These are phyloP conservation scores for Phytophthora podocarpi DNA, from an alignment of 352 stramenopile genomes.

Conservation along the genomic window DNA sequence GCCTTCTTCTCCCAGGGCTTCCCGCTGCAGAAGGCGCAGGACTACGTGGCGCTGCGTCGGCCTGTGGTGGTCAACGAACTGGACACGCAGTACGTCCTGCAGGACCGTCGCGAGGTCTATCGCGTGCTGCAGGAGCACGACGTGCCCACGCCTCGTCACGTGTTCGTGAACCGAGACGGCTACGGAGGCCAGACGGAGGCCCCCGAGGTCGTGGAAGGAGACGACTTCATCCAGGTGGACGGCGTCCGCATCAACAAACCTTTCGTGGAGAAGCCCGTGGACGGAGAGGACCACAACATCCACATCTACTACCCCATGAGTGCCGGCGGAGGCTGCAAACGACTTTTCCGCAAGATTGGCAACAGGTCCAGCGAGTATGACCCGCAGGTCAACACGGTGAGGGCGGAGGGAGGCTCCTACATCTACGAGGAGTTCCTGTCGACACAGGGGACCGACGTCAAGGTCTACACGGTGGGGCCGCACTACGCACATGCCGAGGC, in stretches of 20 bases:
- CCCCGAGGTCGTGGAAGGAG: constrained; percentile 63
- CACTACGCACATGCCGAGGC: constrained; percentile 99
- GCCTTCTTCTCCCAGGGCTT: constrained; percentile 98
- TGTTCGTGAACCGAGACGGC: constrained; percentile 94
- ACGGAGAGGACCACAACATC: constrained; percentile 99
- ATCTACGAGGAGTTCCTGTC: constrained; percentile 99
- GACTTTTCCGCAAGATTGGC: constrained; percentile 98
- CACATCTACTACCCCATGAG: constrained; percentile 99
- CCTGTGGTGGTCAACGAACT: constrained; percentile 99
- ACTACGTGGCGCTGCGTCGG: constrained; percentile 94
- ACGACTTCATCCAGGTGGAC: constrained; percentile 89
- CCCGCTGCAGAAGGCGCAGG: constrained; percentile 96
- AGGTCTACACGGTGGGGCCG: constrained; percentile 98
- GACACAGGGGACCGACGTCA: constrained; percentile 99
- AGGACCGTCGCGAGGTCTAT: constrained; percentile 97
- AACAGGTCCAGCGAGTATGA: constrained; percentile 95
- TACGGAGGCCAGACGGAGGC: constrained; percentile 63
- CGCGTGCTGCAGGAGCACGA: constrained; percentile 89
- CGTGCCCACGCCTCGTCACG: constrained; percentile 95
- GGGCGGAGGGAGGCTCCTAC: constrained; percentile 88
- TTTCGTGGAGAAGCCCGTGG: constrained; percentile 99
- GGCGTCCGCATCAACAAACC: constrained; percentile 98
- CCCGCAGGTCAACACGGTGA: constrained; percentile 95
- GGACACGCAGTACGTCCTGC: constrained; percentile 93
- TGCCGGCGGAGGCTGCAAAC: constrained; percentile 98